A percentile compares a stretch with the other conserved stretches of the same genome.
Conservation (phyloP, 768 basidiomycete genomes). For the Suillus sp. region DNA sequence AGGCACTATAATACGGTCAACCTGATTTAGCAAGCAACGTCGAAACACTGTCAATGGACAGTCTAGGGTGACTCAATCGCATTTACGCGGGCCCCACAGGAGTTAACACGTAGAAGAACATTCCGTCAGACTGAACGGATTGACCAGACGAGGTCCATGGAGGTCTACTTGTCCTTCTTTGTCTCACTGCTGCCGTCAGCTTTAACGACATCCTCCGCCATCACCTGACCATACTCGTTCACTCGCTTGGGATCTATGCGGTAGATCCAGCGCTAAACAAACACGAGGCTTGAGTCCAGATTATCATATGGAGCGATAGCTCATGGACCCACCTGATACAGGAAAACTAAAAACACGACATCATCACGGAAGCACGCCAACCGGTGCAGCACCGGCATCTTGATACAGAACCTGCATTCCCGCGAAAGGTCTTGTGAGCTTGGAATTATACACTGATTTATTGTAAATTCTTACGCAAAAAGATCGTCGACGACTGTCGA, state of each 20-base stretch:
- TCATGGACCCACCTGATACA: conserved; percentile 75
- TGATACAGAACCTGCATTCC: conserved; percentile 78
- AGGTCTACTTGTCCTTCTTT: conserved; percentile 55
- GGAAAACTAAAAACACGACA: conserved; percentile 86
- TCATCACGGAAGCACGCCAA: conserved; percentile 90
- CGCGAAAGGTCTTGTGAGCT: conserved; percentile 19
- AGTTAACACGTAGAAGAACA: conserved; percentile 19
- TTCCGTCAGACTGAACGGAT: not conserved
- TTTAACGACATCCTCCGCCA: conserved; percentile 48
- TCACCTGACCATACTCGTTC: conserved; percentile 95
- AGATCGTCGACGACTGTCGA: conserved; percentile 92
- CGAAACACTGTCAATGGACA: not conserved
- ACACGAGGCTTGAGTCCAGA: conserved; percentile 23
- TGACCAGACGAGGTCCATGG: not conserved
- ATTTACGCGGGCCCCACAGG: conserved; percentile 12
- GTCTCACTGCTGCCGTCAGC: conserved; percentile 47
- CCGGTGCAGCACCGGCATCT: conserved; percentile 95
- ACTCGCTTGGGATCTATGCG: conserved; percentile 91
- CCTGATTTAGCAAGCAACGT: not conserved
- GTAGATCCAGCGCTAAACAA: conserved; percentile 89
- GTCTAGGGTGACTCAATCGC: not conserved
- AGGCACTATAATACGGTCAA: not conserved
- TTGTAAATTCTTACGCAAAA: conserved; percentile 64
- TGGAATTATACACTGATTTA: conserved; percentile 15
- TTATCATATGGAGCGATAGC: conserved; percentile 13